These are phyloP conservation scores for Rhytidhysteron rufulum DNA, from an alignment of 2,329 filamentous ascomycete species.

Conservation along the genomic window DNA sequence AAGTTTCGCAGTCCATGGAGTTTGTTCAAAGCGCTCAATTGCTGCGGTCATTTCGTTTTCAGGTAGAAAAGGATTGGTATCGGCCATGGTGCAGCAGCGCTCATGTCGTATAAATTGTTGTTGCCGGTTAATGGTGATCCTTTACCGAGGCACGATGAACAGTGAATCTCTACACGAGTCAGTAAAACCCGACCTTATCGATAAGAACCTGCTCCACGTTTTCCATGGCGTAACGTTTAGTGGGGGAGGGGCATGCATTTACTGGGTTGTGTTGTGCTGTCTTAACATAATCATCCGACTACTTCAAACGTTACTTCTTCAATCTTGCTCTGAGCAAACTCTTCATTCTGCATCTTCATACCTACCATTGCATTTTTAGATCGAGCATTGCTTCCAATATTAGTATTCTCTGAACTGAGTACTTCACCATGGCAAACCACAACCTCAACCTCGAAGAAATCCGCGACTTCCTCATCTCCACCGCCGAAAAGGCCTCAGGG, in stretches of 20 bases:
- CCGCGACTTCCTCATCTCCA: conserved; percentile 45
- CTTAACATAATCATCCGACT: too few species aligned
- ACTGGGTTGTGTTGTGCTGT: too few species aligned
- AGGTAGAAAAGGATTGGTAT: not conserved
- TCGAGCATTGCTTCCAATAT: too few species aligned
- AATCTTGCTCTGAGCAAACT: not conserved
- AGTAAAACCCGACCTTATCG: not conserved
- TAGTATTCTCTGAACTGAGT: too few species aligned
- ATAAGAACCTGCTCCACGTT: conserved; percentile 1
- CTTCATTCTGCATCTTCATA: too few species aligned
- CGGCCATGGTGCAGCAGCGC: not conserved
- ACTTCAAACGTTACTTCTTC: not conserved
- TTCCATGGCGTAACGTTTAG: not conserved
- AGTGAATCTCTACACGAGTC: not conserved
- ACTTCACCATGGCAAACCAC: conserved; percentile 25
- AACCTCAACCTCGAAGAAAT: conserved; percentile 44
- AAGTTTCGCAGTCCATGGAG: conserved; percentile 50
- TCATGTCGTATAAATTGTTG: not conserved
- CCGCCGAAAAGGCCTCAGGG: conserved; percentile 44
- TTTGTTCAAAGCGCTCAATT: conserved; percentile 24
- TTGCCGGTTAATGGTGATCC: not conserved
- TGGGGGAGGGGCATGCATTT: not conserved
- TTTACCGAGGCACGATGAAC: conserved; percentile 1
- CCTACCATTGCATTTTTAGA: too few species aligned
- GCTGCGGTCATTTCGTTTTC: conserved; percentile 17